phyloP scores from a whole-genome alignment of 1,284 basidiomycete genomes.

The Moesziomyces sp. region DNA sequence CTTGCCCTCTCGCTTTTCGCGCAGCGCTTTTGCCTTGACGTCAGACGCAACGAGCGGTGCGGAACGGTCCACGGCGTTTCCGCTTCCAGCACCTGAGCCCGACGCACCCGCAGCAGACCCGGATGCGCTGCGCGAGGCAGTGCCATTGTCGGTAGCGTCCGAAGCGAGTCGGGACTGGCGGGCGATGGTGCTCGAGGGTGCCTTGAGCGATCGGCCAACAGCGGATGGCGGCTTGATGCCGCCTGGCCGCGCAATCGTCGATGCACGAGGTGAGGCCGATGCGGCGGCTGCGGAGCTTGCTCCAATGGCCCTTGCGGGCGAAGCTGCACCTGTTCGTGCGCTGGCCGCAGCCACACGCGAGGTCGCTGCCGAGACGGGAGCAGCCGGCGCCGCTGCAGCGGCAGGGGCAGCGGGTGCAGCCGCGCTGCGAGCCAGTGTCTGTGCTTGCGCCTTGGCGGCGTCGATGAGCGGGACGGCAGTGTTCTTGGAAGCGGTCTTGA shows the following conservation, averaged over 20 bases:
- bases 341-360: constrained; percentile 13
- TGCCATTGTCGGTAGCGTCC: constrained; percentile 24
- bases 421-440: constrained; percentile 49
- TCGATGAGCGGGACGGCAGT: constrained; percentile 90
- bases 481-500: constrained; percentile 90
- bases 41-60: constrained; percentile 79
- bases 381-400: constrained; percentile 18
- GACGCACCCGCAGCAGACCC: constrained; percentile 14
- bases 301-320: constrained; percentile 24
- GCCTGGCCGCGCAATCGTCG: constrained; percentile 39
- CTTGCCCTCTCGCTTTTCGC: constrained; percentile 80
- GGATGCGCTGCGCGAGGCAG: constrained; percentile 31
- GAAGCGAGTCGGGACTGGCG: constrained; percentile 35
- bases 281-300: constrained; percentile 7
- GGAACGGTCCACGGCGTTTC: constrained; percentile 23
- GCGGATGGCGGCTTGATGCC: constrained; percentile 52
- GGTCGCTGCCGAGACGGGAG: constrained; percentile 7
- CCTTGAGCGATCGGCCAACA: constrained; percentile 51
- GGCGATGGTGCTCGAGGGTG: constrained; percentile 37
- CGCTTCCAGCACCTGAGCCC: constrained; percentile 29
- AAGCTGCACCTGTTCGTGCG: constrained; percentile 14
- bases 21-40: constrained; percentile 77
- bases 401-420: constrained; percentile 40
- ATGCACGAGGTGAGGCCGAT: constrained; percentile 29
- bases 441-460: constrained; percentile 68